A percentile compares a stretch with the other conserved stretches of the same genome.
Evolutionary conservation across 2,329 filamentous ascomycete genomes (phyloP).

Genomic region (Talaromyces sp.): DNA sequence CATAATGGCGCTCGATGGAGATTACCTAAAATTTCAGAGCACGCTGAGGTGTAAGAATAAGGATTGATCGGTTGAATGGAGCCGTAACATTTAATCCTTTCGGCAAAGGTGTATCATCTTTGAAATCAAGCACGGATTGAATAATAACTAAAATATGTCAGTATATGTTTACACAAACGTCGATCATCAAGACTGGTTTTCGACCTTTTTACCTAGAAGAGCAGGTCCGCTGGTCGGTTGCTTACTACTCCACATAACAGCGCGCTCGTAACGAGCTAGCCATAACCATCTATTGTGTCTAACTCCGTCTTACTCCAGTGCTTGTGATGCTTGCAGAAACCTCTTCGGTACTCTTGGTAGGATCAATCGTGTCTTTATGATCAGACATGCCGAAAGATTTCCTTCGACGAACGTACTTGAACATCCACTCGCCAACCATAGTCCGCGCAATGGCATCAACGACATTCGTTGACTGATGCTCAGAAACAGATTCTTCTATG

Average conservation of each 20-base stretch:
- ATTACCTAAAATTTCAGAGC: slow-evolving; percentile 92
- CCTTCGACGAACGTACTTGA: slow-evolving; percentile 53
- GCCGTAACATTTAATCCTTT: slow-evolving; percentile 57
- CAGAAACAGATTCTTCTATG: slow-evolving; percentile 52
- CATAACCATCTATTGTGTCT: slow-evolving; percentile 99
- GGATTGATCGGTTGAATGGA: slow-evolving; percentile 86
- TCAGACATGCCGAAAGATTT: slow-evolving; percentile 80
- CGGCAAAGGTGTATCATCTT: slow-evolving; percentile 83
- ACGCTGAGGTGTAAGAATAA: slow-evolving; percentile 88
- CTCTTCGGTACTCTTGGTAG: slow-evolving; percentile 60
- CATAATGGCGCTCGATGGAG: slow-evolving; percentile 79
- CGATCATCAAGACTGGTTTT: slow-evolving; percentile 62
- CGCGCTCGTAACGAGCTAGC: slow-evolving; percentile 92
- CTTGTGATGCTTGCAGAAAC: slow-evolving; percentile 66
- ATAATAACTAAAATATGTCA: slow-evolving; percentile 65
- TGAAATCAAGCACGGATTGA: slow-evolving; percentile 94
- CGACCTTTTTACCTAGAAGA: slow-evolving; percentile 90
- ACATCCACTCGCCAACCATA: slow-evolving; percentile 81
- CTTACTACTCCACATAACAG: slow-evolving; percentile 98
- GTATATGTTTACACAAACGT: background rate
- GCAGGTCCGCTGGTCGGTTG: slow-evolving; percentile 86
- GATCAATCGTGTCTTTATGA: slow-evolving; percentile 44
- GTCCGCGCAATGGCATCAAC: slow-evolving; percentile 97
- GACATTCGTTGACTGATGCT: slow-evolving; percentile 68
- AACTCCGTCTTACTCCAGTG: slow-evolving; percentile 67